These are phyloP conservation scores for Fusarium lyarnte DNA, from an alignment of 2,329 filamentous ascomycete genomes.

Conservation along the genomic window DNA sequence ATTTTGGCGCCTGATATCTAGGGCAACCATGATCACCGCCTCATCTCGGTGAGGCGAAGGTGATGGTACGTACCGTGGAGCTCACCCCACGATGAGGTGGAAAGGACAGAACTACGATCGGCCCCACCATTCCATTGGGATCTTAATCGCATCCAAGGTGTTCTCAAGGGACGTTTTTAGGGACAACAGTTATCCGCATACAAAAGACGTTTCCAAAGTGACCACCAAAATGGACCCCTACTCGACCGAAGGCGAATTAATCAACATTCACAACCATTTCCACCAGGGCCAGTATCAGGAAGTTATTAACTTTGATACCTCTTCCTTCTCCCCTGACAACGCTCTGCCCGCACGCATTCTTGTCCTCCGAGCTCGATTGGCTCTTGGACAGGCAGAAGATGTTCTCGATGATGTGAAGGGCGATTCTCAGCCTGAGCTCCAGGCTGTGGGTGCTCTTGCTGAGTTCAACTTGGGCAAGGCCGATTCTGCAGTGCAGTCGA, in stretches of 20 bases:
- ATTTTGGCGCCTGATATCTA: constrained; percentile 34
- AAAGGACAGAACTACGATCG: constrained; percentile 40
- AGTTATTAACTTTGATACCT: constrained; percentile 86
- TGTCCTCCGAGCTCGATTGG: constrained; percentile 82
- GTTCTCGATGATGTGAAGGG: constrained; percentile 76
- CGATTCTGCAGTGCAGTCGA: constrained; percentile 68
- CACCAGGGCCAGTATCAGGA: constrained; percentile 85
- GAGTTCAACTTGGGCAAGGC: constrained; percentile 68
- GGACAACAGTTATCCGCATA: constrained; percentile 24
- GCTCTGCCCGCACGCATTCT: constrained; percentile 79
- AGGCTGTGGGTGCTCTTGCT: constrained; percentile 80
- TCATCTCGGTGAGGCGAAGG: constrained; percentile 37
- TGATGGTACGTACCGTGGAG: constrained; percentile 28
- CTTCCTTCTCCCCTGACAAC: constrained; percentile 82
- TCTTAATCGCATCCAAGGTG: constrained; percentile 44
- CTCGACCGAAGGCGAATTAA: constrained; percentile 75
- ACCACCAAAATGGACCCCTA: constrained; percentile 71
- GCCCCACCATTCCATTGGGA: constrained; percentile 42
- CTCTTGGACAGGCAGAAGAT: constrained; percentile 78
- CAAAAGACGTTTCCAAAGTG: constrained; percentile 22
- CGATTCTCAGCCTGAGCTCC: constrained; percentile 75
- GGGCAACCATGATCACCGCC: constrained; percentile 37
- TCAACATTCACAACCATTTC: constrained; percentile 77
- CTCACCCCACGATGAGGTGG: constrained; percentile 28
- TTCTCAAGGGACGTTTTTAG: constrained; percentile 41